A percentile compares a stretch with the other conserved stretches of the same genome.
phyloP scores from a whole-genome alignment of 2,329 filamentous ascomycete genomes.

The Calonectria hongkongensis region DNA sequence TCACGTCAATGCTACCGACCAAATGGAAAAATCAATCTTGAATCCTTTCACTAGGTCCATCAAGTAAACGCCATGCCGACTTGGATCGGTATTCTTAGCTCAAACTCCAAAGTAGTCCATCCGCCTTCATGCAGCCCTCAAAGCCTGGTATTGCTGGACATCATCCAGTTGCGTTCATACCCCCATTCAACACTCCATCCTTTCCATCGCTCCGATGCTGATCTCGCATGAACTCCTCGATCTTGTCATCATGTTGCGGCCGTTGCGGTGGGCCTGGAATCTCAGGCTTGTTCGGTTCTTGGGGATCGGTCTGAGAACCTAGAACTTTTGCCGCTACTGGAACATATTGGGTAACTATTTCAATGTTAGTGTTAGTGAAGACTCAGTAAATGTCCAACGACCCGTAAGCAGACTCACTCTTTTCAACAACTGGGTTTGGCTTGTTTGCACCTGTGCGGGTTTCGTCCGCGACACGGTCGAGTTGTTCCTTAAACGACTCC shows the following conservation, averaged over 20 bases:
- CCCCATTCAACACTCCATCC: slow-evolving; percentile 52
- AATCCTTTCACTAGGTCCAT: background rate
- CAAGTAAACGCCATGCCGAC: background rate
- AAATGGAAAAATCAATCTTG: background rate
- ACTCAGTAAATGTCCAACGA: background rate
- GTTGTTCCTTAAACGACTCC: slow-evolving; percentile 65
- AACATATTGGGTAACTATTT: slow-evolving; percentile 65
- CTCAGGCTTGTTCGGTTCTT: slow-evolving; percentile 46
- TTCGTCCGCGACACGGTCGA: slow-evolving; percentile 65
- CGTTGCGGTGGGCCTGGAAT: slow-evolving; percentile 63
- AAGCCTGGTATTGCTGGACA: background rate
- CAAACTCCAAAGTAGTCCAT: background rate
- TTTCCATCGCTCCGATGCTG: slow-evolving; percentile 69
- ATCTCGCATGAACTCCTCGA: slow-evolving; percentile 72
- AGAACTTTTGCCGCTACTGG: slow-evolving; percentile 66
- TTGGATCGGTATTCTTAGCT: background rate
- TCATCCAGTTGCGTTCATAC: slow-evolving; percentile 5
- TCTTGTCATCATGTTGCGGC: slow-evolving; percentile 68
- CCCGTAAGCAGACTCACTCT: slow-evolving; percentile 58
- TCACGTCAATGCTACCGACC: background rate
- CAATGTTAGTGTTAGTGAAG: slow-evolving; percentile 22
- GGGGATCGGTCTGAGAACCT: slow-evolving; percentile 56
- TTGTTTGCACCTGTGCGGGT: slow-evolving; percentile 54
- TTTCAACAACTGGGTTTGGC: slow-evolving; percentile 64
- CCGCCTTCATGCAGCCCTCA: background rate